These are phyloP conservation scores for Colletotrichum sublineola DNA, from an alignment of 2,329 filamentous ascomycete species.

Conservation along the genomic window DNA sequence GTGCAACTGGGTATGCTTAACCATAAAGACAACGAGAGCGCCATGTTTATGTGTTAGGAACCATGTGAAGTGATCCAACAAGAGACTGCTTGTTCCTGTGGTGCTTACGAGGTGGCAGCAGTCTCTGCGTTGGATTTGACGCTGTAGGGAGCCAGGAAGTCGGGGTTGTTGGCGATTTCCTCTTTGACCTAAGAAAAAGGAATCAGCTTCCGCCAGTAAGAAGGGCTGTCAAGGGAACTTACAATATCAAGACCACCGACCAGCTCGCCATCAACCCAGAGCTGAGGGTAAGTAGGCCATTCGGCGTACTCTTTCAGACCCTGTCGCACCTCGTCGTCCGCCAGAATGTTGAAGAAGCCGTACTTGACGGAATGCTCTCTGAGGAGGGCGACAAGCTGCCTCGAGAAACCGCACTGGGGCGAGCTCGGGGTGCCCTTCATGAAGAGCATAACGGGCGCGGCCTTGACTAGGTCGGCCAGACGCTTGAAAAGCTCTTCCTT, in stretches of 20 bases:
- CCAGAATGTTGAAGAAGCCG: conserved; percentile 98
- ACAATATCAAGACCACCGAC: conserved; percentile 97
- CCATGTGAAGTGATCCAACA: conserved; percentile 1
- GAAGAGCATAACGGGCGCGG: conserved; percentile 97
- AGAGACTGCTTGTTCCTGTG: neutral
- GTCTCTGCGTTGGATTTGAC: conserved; percentile 61
- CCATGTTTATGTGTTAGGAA: neutral
- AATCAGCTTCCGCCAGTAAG: conserved; percentile 6
- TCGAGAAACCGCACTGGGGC: conserved; percentile 92
- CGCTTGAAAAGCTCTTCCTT: conserved; percentile 90
- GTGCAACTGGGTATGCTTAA: conserved; percentile 12
- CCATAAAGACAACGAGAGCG: conserved; percentile 13
- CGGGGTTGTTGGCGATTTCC: conserved; percentile 84
- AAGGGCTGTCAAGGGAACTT: conserved; percentile 56
- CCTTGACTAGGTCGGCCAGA: conserved; percentile 88
- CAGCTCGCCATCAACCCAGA: conserved; percentile 92
- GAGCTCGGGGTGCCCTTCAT: conserved; percentile 95
- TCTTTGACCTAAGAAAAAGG: conserved; percentile 81
- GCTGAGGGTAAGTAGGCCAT: conserved; percentile 97
- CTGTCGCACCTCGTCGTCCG: conserved; percentile 96
- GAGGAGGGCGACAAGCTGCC: conserved; percentile 88
- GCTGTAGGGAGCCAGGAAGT: conserved; percentile 84
- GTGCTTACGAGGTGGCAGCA: conserved; percentile 49
- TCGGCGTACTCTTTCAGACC: conserved; percentile 98
- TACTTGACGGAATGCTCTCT: conserved; percentile 94